Evolutionary conservation across 495 filamentous ascomycete genomes (phyloP), one percentile per base, ranked within the genome.

Genomic region (Penicillium longicatenatum): DNA sequence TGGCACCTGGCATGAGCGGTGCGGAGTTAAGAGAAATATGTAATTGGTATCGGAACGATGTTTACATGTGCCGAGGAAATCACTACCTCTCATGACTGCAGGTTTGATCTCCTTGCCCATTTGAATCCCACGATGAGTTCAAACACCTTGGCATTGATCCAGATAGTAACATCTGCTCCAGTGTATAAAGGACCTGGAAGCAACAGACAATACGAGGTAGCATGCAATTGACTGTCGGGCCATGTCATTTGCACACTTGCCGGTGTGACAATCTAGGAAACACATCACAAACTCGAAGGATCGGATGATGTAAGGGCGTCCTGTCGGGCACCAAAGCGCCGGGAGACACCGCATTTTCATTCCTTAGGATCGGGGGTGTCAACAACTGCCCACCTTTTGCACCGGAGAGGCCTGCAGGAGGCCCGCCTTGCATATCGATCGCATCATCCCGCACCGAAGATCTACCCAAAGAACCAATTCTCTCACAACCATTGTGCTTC

Each of bases 381-480:
- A 17, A 48, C 17, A 45, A 45, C 12, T 39, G 26, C 19, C 42
- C 21, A 20, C 14, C 16, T 26, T 47, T 5, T 30, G 10, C 45
- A 29, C 24, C 16, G 22, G 24, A 26, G 30, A 46, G 12, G 44
- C 45, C 24, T 48, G 45, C 45, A 48, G 45, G 37, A 39, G 24
- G 29, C 45, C 45, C 45, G 45, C 45, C 45, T 48, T 48, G 45
- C 45, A 48, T 26, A 30, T 48, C 7, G 45, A 48, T 48, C 30
- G 45, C 45, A 48, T 48, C 45, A 48, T 48, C 45, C 45, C 45
- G 45, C 22, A 26, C 22, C 45, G 7, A 8, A 8, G 14, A 17
- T 26, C 45, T 14, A 16, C 22, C 22, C 22, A 11, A 30, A 48
- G 11, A 26, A 12, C 3, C 39, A 47, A 30, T 16, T 5, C 45